Percentiles rank a stretch among this genome's conserved stretches.
phyloP scores from a whole-genome alignment of 2,329 filamentous ascomycete genomes.

The Colletotrichum musae region DNA sequence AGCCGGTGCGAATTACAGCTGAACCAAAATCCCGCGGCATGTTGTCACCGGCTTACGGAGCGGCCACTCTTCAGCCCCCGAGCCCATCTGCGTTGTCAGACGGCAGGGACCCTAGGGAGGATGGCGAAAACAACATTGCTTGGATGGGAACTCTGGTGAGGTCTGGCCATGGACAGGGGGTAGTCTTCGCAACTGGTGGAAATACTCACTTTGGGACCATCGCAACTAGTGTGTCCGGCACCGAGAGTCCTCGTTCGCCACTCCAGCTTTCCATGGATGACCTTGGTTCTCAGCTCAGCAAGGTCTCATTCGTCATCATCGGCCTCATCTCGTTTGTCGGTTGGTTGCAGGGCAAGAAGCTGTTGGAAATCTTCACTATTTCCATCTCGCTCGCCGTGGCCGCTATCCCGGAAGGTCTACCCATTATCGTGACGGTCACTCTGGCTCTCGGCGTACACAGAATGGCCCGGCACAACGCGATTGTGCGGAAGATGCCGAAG shows the following conservation, averaged over 20 bases:
- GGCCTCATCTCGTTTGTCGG: constrained; percentile 93
- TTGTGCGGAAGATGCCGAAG: constrained; percentile 94
- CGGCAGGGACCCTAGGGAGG: constrained; percentile 76
- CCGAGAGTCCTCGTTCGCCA: constrained; percentile 94
- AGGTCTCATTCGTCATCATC: constrained; percentile 96
- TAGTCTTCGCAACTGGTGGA: constrained; percentile 96
- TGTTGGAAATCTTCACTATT: constrained; percentile 97
- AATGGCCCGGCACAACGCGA: constrained; percentile 96
- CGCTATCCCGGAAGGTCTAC: constrained; percentile 94
- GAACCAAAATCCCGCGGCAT: constrained; percentile 64
- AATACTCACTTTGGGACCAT: constrained; percentile 97
- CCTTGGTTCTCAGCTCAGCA: constrained; percentile 95
- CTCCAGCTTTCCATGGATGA: constrained; percentile 97
- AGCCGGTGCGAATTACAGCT: constrained; percentile 85
- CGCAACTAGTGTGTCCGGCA: constrained; percentile 92
- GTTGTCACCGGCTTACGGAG: constrained; percentile 50
- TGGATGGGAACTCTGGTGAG: constrained; percentile 98
- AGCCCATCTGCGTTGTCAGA: constrained; percentile 64
- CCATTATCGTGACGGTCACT: constrained; percentile 98
- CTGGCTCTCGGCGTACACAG: constrained; percentile 93
- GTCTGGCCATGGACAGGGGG: constrained; percentile 93
- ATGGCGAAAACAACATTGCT: constrained; percentile 89
- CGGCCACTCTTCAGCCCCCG: constrained; percentile 48
- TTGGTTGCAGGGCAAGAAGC: constrained; percentile 87
- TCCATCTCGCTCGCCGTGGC: constrained; percentile 97